These are phyloP conservation scores for Reticulascus tulasneorum DNA, from an alignment of 2,329 filamentous ascomycete genomes.

Conservation along the genomic window DNA sequence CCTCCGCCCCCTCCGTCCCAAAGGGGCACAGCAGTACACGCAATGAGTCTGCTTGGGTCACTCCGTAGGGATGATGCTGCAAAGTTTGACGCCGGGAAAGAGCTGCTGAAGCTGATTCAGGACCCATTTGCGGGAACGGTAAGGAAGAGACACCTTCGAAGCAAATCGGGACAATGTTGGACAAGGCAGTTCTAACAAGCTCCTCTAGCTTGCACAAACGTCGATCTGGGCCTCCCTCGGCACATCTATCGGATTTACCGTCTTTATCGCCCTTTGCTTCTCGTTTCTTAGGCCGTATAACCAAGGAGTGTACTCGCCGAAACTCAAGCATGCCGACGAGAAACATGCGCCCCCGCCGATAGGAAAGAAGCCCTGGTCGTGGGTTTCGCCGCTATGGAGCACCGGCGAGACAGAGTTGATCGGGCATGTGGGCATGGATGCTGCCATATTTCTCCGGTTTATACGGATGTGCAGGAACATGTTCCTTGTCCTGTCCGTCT, in stretches of 20 bases:
- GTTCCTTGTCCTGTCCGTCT: conserved; percentile 66
- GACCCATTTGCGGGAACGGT: conserved; percentile 48
- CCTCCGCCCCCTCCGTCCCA: conserved; percentile 7
- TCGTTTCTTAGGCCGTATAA: conserved; percentile 89
- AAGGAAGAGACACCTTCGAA: conserved; percentile 13
- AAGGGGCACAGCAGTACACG: conserved; percentile 7
- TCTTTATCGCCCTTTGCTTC: conserved; percentile 73
- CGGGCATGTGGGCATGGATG: conserved; percentile 84
- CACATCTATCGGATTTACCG: conserved; percentile 73
- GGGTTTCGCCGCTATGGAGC: conserved; percentile 73
- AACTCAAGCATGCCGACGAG: conserved; percentile 86
- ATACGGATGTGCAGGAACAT: conserved; percentile 89
- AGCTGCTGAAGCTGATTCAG: conserved; percentile 45
- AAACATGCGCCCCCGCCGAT: conserved; percentile 84
- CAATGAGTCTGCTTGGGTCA: conserved; percentile 11
- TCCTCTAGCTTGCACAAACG: conserved; percentile 39
- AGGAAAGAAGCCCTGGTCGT: conserved; percentile 82
- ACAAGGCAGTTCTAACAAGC: not conserved
- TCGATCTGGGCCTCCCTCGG: conserved; percentile 76
- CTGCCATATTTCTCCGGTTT: conserved; percentile 84
- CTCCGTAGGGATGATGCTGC: too few relatives aligned
- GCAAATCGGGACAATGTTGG: not conserved
- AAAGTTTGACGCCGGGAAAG: conserved; percentile 29
- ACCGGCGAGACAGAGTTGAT: conserved; percentile 76
- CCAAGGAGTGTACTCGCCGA: conserved; percentile 88